These are phyloP conservation scores for Rubroboletus satanas DNA, from an alignment of 768 basidiomycete species.

Conservation along the genomic window DNA sequence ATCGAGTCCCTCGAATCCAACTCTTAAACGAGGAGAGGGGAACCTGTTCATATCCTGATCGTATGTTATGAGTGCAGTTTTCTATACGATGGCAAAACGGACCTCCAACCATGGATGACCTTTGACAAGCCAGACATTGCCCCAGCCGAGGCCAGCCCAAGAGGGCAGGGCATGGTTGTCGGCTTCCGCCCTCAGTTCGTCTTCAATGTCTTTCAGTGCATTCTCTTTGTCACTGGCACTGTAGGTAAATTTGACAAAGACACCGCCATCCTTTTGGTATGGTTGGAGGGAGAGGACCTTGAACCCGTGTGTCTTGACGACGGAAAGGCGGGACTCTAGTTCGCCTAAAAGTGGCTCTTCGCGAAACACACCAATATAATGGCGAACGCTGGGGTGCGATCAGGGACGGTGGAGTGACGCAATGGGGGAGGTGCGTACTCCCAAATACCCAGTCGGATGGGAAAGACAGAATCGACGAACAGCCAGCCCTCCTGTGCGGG, in stretches of 20 bases:
- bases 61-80: not conserved
- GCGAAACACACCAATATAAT: conserved; percentile 58
- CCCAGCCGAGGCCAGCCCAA: conserved; percentile 52
- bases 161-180: conserved; percentile 53
- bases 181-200: conserved; percentile 42
- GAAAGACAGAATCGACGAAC: conserved; percentile 77
- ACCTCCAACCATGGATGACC: conserved; percentile 84
- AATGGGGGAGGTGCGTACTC: conserved; percentile 49
- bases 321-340: conserved; percentile 47
- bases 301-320: conserved; percentile 55
- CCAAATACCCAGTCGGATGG: conserved; percentile 64
- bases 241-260: conserved; percentile 75
- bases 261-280: conserved; percentile 78
- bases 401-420: not conserved
- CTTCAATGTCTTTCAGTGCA: conserved; percentile 47
- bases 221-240: conserved; percentile 34
- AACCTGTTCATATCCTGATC: conserved; percentile 80
- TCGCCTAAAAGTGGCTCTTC: conserved; percentile 52
- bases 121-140: conserved; percentile 67
- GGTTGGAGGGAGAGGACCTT: conserved; percentile 60
- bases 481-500: conserved; percentile 52
- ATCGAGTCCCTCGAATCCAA: conserved; percentile 90
- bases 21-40: conserved; percentile 64
- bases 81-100: conserved; percentile 4
- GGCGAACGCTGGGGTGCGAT: conserved; percentile 48